Evolutionary conservation across 2,329 filamentous ascomycete genomes (phyloP).

Genomic region (Ophiostoma perfectum): DNA sequence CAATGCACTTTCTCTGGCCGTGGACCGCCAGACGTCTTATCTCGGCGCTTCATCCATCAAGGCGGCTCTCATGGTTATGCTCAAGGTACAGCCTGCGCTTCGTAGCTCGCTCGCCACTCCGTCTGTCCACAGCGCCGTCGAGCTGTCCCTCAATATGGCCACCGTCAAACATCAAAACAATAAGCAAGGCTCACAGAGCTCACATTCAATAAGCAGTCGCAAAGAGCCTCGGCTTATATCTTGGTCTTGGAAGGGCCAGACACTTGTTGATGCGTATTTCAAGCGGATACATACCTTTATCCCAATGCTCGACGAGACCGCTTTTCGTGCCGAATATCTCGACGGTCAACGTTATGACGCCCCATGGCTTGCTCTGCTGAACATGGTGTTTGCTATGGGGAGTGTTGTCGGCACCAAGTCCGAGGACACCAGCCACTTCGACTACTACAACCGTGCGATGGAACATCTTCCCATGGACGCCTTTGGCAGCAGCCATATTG

Average conservation of each 20-base stretch:
- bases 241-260: slow-evolving; percentile 61
- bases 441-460: slow-evolving; percentile 64
- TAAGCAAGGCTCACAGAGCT: not conserved
- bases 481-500: slow-evolving; percentile 65
- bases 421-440: slow-evolving; percentile 61
- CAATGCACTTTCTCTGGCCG: slow-evolving; percentile 58
- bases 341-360: slow-evolving; percentile 58
- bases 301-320: slow-evolving; percentile 67
- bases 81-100: slow-evolving; percentile 46
- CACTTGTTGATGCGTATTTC: slow-evolving; percentile 70
- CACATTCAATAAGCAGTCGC: no score
- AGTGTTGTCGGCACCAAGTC: slow-evolving; percentile 62
- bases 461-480: slow-evolving; percentile 61
- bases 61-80: slow-evolving; percentile 67
- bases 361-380: slow-evolving; percentile 66
- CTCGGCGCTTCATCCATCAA: slow-evolving; percentile 71
- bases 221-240: slow-evolving; percentile 45
- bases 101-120: not conserved
- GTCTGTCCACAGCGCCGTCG: not conserved
- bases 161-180: not conserved
- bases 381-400: slow-evolving; percentile 72
- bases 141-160: not conserved
- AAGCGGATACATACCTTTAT: slow-evolving; percentile 66
- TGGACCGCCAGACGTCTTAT: slow-evolving; percentile 59
- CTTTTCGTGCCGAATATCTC: slow-evolving; percentile 61